These are phyloP conservation scores for Clonostachys rhizophaga DNA, from an alignment of 2,329 filamentous ascomycete genomes.

Conservation along the genomic window DNA sequence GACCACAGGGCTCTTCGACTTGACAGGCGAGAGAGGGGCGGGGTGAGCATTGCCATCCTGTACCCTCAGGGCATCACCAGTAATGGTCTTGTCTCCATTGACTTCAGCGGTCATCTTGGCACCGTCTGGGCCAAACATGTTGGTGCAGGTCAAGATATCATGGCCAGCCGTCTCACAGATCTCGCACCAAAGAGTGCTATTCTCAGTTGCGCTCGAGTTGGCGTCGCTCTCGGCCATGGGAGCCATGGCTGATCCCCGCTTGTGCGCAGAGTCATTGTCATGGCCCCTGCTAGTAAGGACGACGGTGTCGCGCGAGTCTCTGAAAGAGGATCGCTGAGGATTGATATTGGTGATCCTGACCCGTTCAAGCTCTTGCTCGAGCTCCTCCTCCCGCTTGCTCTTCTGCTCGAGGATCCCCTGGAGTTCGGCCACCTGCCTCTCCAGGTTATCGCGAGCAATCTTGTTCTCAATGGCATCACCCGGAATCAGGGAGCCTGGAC, in stretches of 20 bases:
- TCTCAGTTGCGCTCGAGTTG: constrained; percentile 67
- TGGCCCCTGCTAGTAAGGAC: constrained; percentile 45
- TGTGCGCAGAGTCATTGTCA: constrained; percentile 39
- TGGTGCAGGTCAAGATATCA: constrained; percentile 90
- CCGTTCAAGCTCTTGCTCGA: constrained; percentile 74
- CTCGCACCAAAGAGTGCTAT: constrained; percentile 81
- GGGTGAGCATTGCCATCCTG: constrained; percentile 40
- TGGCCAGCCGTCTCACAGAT: constrained; percentile 91
- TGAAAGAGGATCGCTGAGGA: constrained; percentile 47
- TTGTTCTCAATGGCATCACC: constrained; percentile 21
- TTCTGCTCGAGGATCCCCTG: constrained; percentile 71
- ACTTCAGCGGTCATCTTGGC: constrained; percentile 14
- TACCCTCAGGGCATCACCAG: constrained; percentile 8
- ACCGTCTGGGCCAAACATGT: constrained; percentile 65
- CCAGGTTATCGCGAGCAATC: constrained; percentile 57
- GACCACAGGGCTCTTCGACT: constrained; percentile 33
- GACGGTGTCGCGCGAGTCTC: constrained; percentile 64
- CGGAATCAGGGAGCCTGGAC: constrained; percentile 24
- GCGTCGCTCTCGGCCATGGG: constrained; percentile 68
- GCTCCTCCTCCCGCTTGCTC: constrained; percentile 70
- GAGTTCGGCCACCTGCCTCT: constrained; percentile 76
- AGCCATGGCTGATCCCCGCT: constrained; percentile 52
- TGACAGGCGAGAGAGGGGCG: constrained; percentile 49
- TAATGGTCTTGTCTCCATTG: not conserved
- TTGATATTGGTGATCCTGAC: constrained; percentile 43